Evolutionary conservation across 1,139 yeast genomes (phyloP).

Genomic region (Meyerozyma elateridarum): DNA sequence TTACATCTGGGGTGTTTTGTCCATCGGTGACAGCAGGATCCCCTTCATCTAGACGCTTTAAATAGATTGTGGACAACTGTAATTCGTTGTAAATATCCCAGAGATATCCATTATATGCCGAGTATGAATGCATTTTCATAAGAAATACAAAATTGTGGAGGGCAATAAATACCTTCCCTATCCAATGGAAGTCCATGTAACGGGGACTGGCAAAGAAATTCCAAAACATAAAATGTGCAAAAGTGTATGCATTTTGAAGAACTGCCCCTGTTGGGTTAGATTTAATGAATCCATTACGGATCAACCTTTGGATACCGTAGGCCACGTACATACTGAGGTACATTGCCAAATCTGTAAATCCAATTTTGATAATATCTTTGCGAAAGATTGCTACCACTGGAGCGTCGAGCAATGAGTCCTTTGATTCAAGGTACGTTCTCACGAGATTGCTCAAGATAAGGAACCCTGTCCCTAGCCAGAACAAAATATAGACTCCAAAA

Average conservation of each 20-base stretch:
- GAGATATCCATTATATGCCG: conserved; percentile 82
- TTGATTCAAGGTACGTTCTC: conserved; percentile 32
- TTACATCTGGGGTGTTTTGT: conserved; percentile 15
- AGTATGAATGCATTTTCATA: conserved; percentile 92
- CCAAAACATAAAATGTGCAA: conserved; percentile 45
- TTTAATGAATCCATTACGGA: conserved; percentile 35
- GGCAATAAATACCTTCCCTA: conserved; percentile 75
- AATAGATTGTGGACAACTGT: conserved; percentile 36
- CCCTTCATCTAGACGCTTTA: conserved; percentile 18
- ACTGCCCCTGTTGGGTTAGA: conserved; percentile 66
- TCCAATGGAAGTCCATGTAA: conserved; percentile 64
- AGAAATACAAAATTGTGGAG: conserved; percentile 80
- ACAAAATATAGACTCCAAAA: conserved; percentile 62
- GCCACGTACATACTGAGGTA: conserved; percentile 58
- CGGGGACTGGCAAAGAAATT: conserved; percentile 47
- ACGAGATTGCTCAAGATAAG: conserved; percentile 45
- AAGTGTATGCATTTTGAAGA: conserved; percentile 54
- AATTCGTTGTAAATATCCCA: conserved; percentile 65
- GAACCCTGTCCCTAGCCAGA: conserved; percentile 64
- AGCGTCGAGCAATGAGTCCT: conserved; percentile 32
- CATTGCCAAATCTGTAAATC: conserved; percentile 65
- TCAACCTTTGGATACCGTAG: conserved; percentile 48
- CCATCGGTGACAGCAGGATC: conserved; percentile 9
- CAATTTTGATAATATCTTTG: conserved; percentile 59
- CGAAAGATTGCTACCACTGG: conserved; percentile 48